Evolutionary conservation across 192 early-diverging fungal species (phyloP).

Genomic region (Coemansia sp.): DNA sequence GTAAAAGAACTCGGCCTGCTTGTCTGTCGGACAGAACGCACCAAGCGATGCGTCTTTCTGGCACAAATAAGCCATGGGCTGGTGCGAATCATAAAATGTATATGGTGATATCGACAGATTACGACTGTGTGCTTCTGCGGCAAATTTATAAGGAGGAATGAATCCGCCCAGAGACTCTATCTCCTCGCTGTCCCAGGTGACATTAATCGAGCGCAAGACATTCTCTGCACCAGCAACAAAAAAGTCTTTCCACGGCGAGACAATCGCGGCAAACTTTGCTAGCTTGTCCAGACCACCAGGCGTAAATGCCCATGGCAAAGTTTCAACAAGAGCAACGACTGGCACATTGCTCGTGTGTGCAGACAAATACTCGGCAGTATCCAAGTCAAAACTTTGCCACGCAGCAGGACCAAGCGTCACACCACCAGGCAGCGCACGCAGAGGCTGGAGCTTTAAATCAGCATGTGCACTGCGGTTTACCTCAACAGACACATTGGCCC

Average conservation of each 20-base stretch:
- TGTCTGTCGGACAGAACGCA: conserved; percentile 19
- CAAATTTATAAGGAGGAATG: conserved; percentile 20
- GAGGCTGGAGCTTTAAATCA: conserved; percentile 14
- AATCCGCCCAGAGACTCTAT: conserved; percentile 45
- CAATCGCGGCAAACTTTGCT: conserved; percentile 25
- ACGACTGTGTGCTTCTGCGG: conserved; percentile 24
- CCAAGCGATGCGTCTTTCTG: neutral
- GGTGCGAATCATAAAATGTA: conserved; percentile 54
- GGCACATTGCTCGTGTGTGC: conserved; percentile 18
- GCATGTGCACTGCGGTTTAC: conserved; percentile 21
- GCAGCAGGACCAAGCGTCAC: conserved; percentile 22
- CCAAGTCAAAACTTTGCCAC: conserved; percentile 54
- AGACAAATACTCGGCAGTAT: conserved; percentile 43
- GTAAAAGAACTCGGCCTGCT: conserved; percentile 34
- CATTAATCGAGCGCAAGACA: conserved; percentile 15
- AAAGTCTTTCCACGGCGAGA: conserved; percentile 54
- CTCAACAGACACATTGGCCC: conserved; percentile 21
- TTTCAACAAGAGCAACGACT: conserved; percentile 31
- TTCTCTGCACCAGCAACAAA: conserved; percentile 42
- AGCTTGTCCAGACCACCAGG: conserved; percentile 38
- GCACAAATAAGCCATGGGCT: conserved; percentile 42
- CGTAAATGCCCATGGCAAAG: conserved; percentile 41
- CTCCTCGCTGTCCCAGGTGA: conserved; percentile 37
- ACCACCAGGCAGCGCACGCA: conserved; percentile 7
- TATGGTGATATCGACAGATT: conserved; percentile 44